A percentile compares a stretch with the other conserved stretches of the same genome.
These are phyloP conservation scores for Hygrophoropsis aurantiaca DNA, from an alignment of 768 basidiomycete genomes.

Conservation along the genomic window DNA sequence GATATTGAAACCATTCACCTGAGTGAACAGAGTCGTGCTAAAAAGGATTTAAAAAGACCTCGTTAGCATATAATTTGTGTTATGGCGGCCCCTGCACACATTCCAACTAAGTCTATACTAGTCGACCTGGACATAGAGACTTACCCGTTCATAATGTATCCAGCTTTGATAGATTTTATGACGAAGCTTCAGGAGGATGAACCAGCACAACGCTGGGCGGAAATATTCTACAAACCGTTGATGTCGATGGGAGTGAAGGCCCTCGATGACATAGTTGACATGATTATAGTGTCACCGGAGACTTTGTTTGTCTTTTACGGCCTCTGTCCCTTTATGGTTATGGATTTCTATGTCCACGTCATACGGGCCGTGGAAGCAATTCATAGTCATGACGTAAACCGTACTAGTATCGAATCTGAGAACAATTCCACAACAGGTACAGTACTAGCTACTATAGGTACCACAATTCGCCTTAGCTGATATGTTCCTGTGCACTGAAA, in stretches of 20 bases:
- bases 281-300: slow-evolving; percentile 1
- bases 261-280: slow-evolving; percentile 3
- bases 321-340: slow-evolving; percentile 3
- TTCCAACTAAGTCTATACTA: neutral
- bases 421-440: too few relatives aligned
- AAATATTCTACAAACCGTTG: neutral
- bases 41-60: too few relatives aligned
- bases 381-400: too few relatives aligned
- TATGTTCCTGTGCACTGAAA: too few relatives aligned
- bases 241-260: neutral
- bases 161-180: neutral
- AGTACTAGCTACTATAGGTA: too few relatives aligned
- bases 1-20: too few relatives aligned
- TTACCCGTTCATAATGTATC: neutral
- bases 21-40: too few relatives aligned
- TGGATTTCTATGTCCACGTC: slow-evolving; percentile 8
- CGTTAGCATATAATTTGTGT: too few relatives aligned
- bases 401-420: too few relatives aligned
- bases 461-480: too few relatives aligned
- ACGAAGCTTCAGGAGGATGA: neutral
- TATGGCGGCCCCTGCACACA: neutral
- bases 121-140: neutral
- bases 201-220: neutral
- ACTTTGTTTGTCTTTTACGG: neutral
- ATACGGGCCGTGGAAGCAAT: neutral